phyloP scores from a whole-genome alignment of 805 yeast species.

The Metschnikowia matae region DNA sequence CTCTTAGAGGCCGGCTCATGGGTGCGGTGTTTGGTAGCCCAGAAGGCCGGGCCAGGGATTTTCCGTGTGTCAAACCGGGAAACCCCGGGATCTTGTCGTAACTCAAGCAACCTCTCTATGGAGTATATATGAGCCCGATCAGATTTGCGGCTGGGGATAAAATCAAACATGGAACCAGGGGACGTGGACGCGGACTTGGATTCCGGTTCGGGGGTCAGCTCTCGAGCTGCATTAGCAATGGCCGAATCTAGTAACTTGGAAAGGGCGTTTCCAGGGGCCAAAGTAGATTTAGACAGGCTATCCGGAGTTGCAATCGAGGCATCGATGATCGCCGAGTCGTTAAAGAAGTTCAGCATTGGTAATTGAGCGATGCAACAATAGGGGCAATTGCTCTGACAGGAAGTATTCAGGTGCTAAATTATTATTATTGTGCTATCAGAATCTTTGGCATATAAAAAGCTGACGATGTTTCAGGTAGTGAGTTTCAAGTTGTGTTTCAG shows the following conservation, averaged over 20 bases:
- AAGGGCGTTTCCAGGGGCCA: constrained; percentile 35
- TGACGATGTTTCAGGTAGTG: background rate
- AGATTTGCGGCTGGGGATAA: constrained; percentile 12
- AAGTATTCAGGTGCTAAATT: background rate
- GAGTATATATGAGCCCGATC: constrained; percentile 21
- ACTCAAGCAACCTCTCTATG: constrained; percentile 25
- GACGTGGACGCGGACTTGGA: constrained; percentile 7
- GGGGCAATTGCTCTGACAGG: background rate
- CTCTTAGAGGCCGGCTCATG: background rate
- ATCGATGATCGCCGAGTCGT: constrained; percentile 18
- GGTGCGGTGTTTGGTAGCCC: constrained; percentile 35
- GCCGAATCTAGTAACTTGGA: constrained; percentile 43
- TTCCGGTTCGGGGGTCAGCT: constrained; percentile 36
- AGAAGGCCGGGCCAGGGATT: constrained; percentile 48
- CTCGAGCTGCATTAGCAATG: constrained; percentile 45
- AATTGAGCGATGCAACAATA: background rate
- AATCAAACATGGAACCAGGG: constrained; percentile 9
- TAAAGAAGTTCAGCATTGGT: constrained; percentile 6
- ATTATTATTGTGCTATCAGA: background rate
- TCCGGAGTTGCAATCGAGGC: constrained; percentile 10
- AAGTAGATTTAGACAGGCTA: background rate
- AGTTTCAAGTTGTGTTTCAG: background rate
- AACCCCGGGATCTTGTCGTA: constrained; percentile 36
- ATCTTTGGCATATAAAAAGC: background rate
- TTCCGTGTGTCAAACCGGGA: constrained; percentile 25